Evolutionary conservation across 257 asterid genomes (phyloP).

Genomic region (Ligustrum vulgare): DNA sequence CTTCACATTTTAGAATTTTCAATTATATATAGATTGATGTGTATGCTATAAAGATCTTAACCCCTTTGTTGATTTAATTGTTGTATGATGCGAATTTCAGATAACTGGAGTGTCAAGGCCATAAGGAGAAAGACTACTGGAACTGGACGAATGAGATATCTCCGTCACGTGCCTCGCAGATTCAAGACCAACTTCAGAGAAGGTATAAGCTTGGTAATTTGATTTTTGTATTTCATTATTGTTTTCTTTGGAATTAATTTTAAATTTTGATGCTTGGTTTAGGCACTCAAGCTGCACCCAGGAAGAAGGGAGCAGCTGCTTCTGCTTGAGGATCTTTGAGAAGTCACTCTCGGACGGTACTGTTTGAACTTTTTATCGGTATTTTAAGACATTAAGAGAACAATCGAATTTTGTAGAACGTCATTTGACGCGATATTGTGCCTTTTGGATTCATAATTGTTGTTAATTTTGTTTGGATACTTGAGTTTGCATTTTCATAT

Average conservation of each 20-base stretch:
- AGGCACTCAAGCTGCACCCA: conserved; percentile 87
- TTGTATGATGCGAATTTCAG: not conserved
- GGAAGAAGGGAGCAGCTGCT: conserved; percentile 69
- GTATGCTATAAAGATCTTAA: too few species aligned
- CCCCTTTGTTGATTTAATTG: too few species aligned
- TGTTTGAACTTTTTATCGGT: conserved; percentile 28
- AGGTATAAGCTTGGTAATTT: conserved; percentile 8
- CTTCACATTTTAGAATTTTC: too few species aligned
- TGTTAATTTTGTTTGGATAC: conserved; percentile 27
- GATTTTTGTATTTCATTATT: not conserved
- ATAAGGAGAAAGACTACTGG: conserved; percentile 42
- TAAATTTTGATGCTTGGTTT: conserved; percentile 1
- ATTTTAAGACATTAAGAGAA: conserved; percentile 24
- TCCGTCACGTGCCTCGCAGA: conserved; percentile 28
- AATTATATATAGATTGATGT: too few species aligned
- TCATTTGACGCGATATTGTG: conserved; percentile 28
- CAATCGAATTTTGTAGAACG: conserved; percentile 31
- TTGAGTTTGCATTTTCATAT: conserved; percentile 28
- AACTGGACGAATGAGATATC: conserved; percentile 41
- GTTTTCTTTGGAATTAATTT: not conserved
- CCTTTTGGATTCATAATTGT: conserved; percentile 16
- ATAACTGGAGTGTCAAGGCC: conserved; percentile 47
- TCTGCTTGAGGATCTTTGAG: conserved; percentile 37
- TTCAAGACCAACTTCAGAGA: conserved; percentile 42
- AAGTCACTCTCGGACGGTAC: conserved; percentile 14